phyloP scores from a whole-genome alignment of 352 stramenopile genomes.

The Phytophthora rubi region DNA sequence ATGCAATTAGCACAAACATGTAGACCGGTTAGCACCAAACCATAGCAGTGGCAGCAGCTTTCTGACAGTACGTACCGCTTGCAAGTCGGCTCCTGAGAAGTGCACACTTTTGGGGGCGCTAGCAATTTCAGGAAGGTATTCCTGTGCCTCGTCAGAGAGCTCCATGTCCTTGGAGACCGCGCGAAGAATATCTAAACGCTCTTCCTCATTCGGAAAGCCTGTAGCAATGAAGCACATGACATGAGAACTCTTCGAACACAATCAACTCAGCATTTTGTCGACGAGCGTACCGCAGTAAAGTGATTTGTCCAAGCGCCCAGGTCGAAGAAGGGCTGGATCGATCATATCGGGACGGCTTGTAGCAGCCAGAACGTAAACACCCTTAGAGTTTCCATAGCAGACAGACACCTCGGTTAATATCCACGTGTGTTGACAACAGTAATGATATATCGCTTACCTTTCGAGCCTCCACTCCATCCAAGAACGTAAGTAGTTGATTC shows the following conservation, averaged over 20 bases:
- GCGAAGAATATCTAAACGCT: constrained; percentile 83
- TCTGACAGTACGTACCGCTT: constrained; percentile 69
- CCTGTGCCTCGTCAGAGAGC: constrained; percentile 64
- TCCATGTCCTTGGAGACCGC: constrained; percentile 83
- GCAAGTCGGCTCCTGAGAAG: constrained; percentile 94
- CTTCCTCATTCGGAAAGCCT: constrained; percentile 85
- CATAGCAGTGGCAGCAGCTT: neutral
- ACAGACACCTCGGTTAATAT: neutral
- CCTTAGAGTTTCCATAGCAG: constrained; percentile 32
- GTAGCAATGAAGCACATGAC: constrained; percentile 10
- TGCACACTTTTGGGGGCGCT: constrained; percentile 69
- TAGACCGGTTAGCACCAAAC: constrained; percentile 2
- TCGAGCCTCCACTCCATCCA: constrained; percentile 95
- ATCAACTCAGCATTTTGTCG: neutral
- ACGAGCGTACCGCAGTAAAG: constrained; percentile 82
- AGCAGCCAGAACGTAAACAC: constrained; percentile 95
- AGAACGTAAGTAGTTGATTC: constrained; percentile 98
- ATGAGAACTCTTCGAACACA: neutral
- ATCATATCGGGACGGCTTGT: constrained; percentile 98
- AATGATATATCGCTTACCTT: constrained; percentile 48
- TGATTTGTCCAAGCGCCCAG: constrained; percentile 95
- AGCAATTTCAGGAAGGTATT: constrained; percentile 80
- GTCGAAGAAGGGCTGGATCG: constrained; percentile 93
- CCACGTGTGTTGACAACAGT: neutral
- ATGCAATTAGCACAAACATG: neutral